Conservation (phyloP, 2,329 filamentous ascomycete genomes). For the Graphilbum fragrans region DNA sequence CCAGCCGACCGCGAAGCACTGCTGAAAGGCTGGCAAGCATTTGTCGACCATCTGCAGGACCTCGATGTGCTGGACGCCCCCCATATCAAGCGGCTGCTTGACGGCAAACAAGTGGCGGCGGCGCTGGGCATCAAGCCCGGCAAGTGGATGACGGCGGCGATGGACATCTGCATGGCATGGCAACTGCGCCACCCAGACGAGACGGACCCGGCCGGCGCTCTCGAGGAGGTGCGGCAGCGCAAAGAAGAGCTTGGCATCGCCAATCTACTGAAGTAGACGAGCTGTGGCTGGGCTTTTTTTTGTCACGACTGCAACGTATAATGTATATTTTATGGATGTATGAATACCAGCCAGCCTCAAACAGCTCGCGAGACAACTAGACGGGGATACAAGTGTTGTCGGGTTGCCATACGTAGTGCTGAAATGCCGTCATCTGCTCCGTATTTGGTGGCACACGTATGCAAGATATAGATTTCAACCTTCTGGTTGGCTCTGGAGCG, state of each 20-base stretch:
- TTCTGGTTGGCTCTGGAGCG: too few species aligned
- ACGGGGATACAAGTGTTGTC: too few species aligned
- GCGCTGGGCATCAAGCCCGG: conserved; percentile 60
- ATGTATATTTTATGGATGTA: too few species aligned
- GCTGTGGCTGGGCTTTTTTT: too few species aligned
- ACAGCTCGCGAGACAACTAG: too few species aligned
- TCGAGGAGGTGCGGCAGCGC: conserved; percentile 44
- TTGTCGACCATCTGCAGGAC: conserved; percentile 41
- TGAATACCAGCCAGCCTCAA: too few species aligned
- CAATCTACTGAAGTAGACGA: conserved; percentile 1
- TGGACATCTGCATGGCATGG: conserved; percentile 76
- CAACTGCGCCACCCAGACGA: conserved; percentile 68
- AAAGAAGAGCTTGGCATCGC: conserved; percentile 39
- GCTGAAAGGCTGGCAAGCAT: conserved; percentile 37
- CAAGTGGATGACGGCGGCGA: conserved; percentile 70
- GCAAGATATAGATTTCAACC: too few species aligned
- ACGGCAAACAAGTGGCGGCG: conserved; percentile 61
- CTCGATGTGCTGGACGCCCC: conserved; percentile 46
- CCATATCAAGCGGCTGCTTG: conserved; percentile 51
- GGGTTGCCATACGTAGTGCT: too few species aligned
- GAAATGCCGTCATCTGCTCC: too few species aligned
- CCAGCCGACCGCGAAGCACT: conserved; percentile 25
- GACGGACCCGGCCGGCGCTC: conserved; percentile 43
- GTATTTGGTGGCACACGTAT: too few species aligned
- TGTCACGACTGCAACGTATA: too few species aligned